Evolutionary conservation across 345 rosid species (phyloP), one percentile per base, ranked within the genome.

Genomic region (Moricandia moricandioides): DNA sequence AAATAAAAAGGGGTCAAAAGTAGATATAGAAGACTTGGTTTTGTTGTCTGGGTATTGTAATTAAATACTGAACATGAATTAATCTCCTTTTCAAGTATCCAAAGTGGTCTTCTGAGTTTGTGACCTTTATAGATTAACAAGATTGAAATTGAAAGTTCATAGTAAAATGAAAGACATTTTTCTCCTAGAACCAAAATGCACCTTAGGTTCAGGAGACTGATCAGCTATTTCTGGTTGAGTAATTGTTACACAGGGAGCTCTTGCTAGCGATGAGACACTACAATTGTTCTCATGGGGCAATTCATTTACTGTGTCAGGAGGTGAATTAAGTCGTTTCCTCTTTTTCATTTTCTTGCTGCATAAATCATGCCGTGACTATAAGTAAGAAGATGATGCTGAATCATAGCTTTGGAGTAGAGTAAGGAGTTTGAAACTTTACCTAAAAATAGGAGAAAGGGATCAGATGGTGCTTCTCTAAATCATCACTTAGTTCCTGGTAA

Each of bases 261-360:
- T 89, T 43, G 72, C 78, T 64, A 47, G 57, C 7, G 62, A 26
- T 61, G 64, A 76, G 74, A 60, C 31, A 24, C 49, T 73, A 82
- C 86, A 90, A 72, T 65, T 82, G 65, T 86, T 81, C 77, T 80
- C 83, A 71, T 82, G 73, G 72, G 76, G 69, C 56, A 52, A 12
- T 73, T 86, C 37, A 59, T 60, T 71, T 65, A 58, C 65, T 65
- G 72, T 69, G 55, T 82, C 87, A 8, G 34, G 31, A 49, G 75
- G 75, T 62, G 78, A 66, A 55, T 75, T 81, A 63, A 71, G 84
- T 75, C 75, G 81, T 81, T 83, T 85, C 67, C 66, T 37, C 43
- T 37, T 62, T 8, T 16, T 49, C 70, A 83, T 83, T 83, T 84
- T 88, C 63, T 86, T 73, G 78, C 98, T 94, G 85, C 33, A 77